Evolutionary conservation across 441 rosid species (phyloP).

Genomic region (Syzygium malaccense): DNA sequence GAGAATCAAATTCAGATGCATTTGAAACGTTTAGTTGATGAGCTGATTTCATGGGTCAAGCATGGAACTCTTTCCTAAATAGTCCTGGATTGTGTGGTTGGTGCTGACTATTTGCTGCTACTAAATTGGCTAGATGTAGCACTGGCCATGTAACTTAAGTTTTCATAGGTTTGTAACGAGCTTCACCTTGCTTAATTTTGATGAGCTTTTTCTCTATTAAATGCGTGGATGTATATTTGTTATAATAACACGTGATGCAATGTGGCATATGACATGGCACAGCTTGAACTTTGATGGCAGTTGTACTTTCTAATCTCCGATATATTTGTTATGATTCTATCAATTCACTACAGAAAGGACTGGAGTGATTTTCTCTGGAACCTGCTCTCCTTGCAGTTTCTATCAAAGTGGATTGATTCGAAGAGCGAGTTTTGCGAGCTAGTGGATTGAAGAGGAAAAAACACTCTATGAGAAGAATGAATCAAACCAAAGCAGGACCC

Average conservation of each 20-base stretch:
- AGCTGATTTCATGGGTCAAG: background rate
- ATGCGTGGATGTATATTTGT: background rate
- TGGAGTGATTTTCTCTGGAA: background rate
- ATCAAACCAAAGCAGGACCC: background rate
- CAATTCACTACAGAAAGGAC: background rate
- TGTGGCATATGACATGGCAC: background rate
- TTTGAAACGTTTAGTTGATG: background rate
- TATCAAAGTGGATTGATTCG: background rate
- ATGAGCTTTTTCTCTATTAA: background rate
- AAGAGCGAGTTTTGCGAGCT: background rate
- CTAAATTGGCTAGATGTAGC: background rate
- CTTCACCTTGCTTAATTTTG: background rate
- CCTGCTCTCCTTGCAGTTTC: background rate
- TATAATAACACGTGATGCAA: background rate
- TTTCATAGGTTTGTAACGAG: background rate
- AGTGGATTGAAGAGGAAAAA: background rate
- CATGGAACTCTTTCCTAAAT: background rate
- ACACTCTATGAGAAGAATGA: background rate
- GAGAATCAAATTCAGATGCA: background rate
- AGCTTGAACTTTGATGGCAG: background rate
- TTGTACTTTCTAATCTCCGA: background rate
- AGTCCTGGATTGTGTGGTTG: background rate
- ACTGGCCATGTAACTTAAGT: background rate
- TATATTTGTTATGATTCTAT: background rate
- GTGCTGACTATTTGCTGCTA: background rate